phyloP scores from a whole-genome alignment of 2,329 filamentous ascomycete species.

The Moelleriella libera region DNA sequence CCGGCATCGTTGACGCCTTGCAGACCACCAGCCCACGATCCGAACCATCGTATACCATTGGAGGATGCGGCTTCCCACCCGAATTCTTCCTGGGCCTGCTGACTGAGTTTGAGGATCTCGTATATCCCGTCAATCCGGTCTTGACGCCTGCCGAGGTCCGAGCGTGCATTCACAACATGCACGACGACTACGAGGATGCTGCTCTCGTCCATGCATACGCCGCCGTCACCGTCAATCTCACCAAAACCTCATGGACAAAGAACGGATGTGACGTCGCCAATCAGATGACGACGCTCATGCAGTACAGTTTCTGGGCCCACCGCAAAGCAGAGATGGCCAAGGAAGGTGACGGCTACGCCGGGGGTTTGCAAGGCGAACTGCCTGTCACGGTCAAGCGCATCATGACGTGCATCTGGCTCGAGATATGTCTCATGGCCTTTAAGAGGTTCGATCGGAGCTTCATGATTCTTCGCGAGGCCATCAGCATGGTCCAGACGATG shows the following conservation, averaged over 20 bases:
- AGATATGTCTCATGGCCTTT: constrained; percentile 34
- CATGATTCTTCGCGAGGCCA: constrained; percentile 31
- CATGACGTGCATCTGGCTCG: constrained; percentile 34
- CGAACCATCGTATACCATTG: constrained; percentile 1
- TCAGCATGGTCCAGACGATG: constrained; percentile 27
- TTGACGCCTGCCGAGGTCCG: constrained; percentile 16
- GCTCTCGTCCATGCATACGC: constrained; percentile 21
- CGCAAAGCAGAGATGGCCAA: constrained; percentile 12
- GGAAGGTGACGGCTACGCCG: constrained; percentile 14
- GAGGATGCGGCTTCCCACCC: constrained; percentile 9
- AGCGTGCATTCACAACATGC: constrained; percentile 17
- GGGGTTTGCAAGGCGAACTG: constrained; percentile 19
- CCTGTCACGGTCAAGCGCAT: constrained; percentile 27
- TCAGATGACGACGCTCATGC: constrained; percentile 15
- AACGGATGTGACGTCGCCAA: constrained; percentile 13
- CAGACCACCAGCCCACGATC: constrained; percentile 1
- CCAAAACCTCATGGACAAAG: constrained; percentile 13
- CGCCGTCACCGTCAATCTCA: constrained; percentile 21
- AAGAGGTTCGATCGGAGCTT: constrained; percentile 31
- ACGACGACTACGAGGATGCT: constrained; percentile 16
- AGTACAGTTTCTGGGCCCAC: constrained; percentile 10
- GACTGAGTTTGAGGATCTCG: constrained; percentile 18
- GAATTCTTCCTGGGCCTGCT: constrained; percentile 20
- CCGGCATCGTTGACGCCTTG: constrained; percentile 10
- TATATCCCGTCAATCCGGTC: constrained; percentile 23